phyloP scores from a whole-genome alignment of 257 asterid genomes.

The Handroanthus guayacan region DNA sequence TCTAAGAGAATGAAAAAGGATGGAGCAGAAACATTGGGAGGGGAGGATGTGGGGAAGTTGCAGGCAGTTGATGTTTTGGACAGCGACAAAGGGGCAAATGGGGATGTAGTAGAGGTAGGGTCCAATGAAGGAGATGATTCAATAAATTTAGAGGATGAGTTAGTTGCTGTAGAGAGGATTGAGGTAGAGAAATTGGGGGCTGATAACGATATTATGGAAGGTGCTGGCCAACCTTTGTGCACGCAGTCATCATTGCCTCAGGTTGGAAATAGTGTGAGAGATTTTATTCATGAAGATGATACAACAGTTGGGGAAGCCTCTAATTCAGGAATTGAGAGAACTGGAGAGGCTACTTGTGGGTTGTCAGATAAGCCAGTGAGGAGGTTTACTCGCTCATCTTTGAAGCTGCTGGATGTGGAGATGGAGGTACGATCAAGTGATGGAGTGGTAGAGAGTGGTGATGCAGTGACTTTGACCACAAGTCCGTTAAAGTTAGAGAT shows the following conservation, averaged over 20 bases:
- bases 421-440: constrained; percentile 39
- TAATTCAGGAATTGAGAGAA: constrained; percentile 40
- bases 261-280: constrained; percentile 35
- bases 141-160: constrained; percentile 39
- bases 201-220: constrained; percentile 39
- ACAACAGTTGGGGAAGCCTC: constrained; percentile 22
- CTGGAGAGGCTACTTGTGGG: constrained; percentile 39
- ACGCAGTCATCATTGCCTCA: constrained; percentile 34
- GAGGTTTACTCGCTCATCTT: constrained; percentile 67
- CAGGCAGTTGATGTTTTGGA: constrained; percentile 33
- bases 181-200: constrained; percentile 37
- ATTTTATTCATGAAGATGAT: constrained; percentile 34
- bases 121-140: constrained; percentile 32
- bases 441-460: constrained; percentile 36
- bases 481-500: constrained; percentile 60
- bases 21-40: constrained; percentile 39
- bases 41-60: constrained; percentile 37
- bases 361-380: constrained; percentile 44
- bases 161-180: constrained; percentile 24
- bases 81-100: constrained; percentile 33
- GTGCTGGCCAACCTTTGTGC: constrained; percentile 30
- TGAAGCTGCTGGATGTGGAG: constrained; percentile 48
- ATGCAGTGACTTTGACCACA: constrained; percentile 34
- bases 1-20: constrained; percentile 50
- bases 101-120: constrained; percentile 42